Base-by-base conservation (phyloP, 306 rosid species). In the Ziziphus jujuba region DNA sequence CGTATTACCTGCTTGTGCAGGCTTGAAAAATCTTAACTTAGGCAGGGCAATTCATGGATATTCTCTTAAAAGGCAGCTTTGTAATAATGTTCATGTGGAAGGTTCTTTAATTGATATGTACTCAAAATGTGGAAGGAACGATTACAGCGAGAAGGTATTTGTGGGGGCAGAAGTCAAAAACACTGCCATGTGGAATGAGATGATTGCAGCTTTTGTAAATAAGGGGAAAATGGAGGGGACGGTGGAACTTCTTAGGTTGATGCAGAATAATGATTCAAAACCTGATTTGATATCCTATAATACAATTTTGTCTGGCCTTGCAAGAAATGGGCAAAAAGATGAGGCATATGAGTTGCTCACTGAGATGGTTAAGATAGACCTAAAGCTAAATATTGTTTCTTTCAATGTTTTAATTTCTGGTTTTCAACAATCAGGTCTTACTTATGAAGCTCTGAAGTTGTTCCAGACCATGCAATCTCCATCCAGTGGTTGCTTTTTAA, bases 221-320 rank as follows among this genome's bases (percentile, higher is more conserved):
- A 64, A 70, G 38, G 72, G 78, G 35, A 59, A 67, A 16, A 57
- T 48, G 45, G 22, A 54, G 61, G 69, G 77, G 77, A 82, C 79
- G 4, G 22, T 67, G 52, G 69, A 71, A 59, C 63, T 71, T 80
- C 75, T 80, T 25, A 74, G 79, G 51, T 36, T 66, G 40, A 77
- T 80, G 79, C 76, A 67, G 48, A 67, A 63, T 59, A 40, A 67
- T 5, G 77, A 83, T 20, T 35, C 51, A 38, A 70, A 69, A 74
- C 85, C 85, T 56, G 85, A 83, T 64, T 72, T 71, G 43, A 77
- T 80, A 59, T 76, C 87, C 3, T 83, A 73, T 70, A 76, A 83
- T 65, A 80, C 77, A 21, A 47, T 80, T 57, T 61, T 80, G 12
- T 78, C 81, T 19, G 81, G 82, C 44, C 63, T 54, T 67, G 85